These are phyloP conservation scores for Magnolia sinica DNA, from an alignment of 164 flowering plant species.

Conservation along the genomic window DNA sequence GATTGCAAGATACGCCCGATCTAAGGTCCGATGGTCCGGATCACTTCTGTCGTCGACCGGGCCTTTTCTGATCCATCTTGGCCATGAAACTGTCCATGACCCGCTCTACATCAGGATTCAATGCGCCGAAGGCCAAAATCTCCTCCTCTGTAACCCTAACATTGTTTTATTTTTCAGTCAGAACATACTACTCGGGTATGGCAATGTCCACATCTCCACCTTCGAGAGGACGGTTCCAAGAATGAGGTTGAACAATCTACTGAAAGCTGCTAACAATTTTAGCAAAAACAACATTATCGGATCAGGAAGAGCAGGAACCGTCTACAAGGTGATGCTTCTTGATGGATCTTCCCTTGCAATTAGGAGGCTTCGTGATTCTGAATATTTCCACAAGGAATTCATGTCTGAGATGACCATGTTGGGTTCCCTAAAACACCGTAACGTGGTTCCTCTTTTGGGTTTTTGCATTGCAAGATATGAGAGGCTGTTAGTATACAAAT, in stretches of 20 bases:
- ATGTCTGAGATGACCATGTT: conserved; percentile 23
- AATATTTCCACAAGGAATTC: conserved; percentile 20
- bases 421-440: conserved; percentile 18
- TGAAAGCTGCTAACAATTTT: conserved; percentile 25
- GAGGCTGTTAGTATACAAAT: conserved; percentile 33
- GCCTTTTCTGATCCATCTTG: no score
- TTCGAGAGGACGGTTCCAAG: conserved; percentile 17
- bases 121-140: no score
- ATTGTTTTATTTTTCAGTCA: not conserved
- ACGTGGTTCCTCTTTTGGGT: conserved; percentile 30
- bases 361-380: conserved; percentile 23
- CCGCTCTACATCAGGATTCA: no score
- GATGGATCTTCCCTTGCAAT: conserved; percentile 23
- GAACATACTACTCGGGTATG: not conserved
- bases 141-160: no score
- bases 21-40: no score
- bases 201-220: conserved; percentile 44
- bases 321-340: conserved; percentile 23
- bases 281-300: conserved; percentile 20
- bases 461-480: conserved; percentile 33
- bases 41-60: no score
- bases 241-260: conserved; percentile 22
- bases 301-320: conserved; percentile 24
- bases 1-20: no score
- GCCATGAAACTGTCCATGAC: no score